Evolutionary conservation across 148 eudicot species (phyloP).

Genomic region (Spergularia marina): DNA sequence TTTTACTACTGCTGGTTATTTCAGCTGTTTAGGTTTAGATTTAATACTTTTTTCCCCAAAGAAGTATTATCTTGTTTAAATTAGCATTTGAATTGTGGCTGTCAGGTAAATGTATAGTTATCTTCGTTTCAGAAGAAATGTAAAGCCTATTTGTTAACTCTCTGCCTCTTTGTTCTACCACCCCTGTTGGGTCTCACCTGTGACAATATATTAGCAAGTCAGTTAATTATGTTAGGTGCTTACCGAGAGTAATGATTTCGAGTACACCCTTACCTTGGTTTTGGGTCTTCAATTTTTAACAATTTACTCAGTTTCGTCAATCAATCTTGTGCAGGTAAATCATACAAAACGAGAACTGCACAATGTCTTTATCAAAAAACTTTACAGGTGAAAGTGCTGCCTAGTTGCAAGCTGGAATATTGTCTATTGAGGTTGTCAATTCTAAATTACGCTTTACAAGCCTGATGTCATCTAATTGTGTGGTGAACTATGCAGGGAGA

Average conservation of each 20-base stretch:
- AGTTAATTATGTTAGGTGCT: too few relatives aligned
- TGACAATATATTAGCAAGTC: too few relatives aligned
- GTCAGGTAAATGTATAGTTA: neutral
- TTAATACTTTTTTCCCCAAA: neutral
- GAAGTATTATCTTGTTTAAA: neutral
- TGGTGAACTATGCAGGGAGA: conserved; percentile 54
- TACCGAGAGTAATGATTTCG: too few relatives aligned
- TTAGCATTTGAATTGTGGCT: neutral
- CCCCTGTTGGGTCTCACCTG: too few relatives aligned
- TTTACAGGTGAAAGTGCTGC: conserved; percentile 66
- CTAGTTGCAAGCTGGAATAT: neutral
- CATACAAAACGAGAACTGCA: conserved; percentile 94
- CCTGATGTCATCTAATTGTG: conserved; percentile 15
- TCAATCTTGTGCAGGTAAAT: conserved; percentile 62
- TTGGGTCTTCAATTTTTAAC: neutral
- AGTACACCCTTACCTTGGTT: too few relatives aligned
- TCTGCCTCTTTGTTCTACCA: too few relatives aligned
- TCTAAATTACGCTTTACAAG: neutral
- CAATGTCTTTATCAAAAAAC: conserved; percentile 83
- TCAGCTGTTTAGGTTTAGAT: neutral
- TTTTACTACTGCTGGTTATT: neutral
- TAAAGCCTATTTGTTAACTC: neutral
- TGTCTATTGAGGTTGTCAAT: neutral
- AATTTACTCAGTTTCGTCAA: neutral
- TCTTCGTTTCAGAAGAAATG: neutral